Evolutionary conservation across 2,329 filamentous ascomycete genomes (phyloP).

Genomic region (Neonectria sp.): DNA sequence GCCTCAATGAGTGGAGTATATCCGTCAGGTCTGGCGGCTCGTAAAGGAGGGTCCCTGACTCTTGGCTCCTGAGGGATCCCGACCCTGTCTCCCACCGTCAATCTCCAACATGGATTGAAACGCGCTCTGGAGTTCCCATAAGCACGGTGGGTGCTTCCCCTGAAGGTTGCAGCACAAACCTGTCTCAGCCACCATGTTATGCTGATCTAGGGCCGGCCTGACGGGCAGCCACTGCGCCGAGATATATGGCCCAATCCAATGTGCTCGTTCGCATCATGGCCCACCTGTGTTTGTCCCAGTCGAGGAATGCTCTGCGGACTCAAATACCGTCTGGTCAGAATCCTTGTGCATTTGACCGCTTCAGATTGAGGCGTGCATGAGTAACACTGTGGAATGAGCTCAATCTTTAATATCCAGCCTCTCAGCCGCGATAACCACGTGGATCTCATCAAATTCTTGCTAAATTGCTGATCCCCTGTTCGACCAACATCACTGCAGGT

Average conservation of each 20-base stretch:
- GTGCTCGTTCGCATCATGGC: too few relatives aligned
- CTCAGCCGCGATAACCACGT: background rate
- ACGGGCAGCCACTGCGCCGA: background rate
- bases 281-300: constrained; percentile 3
- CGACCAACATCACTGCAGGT: background rate
- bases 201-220: background rate
- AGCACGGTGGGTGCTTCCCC: constrained; percentile 6
- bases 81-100: constrained; percentile 3
- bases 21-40: background rate
- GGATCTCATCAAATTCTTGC: background rate
- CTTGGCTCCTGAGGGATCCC: background rate
- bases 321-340: constrained; percentile 2
- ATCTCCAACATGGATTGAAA: constrained; percentile 25
- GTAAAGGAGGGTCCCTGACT: constrained; percentile 11
- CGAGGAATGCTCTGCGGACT: constrained; percentile 16
- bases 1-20: constrained; percentile 10
- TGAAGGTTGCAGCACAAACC: constrained; percentile 20
- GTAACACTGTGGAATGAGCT: background rate
- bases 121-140: background rate
- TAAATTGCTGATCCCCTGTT: background rate
- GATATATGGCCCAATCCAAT: constrained; percentile 8
- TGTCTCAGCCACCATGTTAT: constrained; percentile 6
- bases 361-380: background rate
- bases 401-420: background rate
- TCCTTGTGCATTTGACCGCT: background rate